Evolutionary conservation across 176 grass and related monocot species (phyloP).

Genomic region (Paspalum vaginatum): DNA sequence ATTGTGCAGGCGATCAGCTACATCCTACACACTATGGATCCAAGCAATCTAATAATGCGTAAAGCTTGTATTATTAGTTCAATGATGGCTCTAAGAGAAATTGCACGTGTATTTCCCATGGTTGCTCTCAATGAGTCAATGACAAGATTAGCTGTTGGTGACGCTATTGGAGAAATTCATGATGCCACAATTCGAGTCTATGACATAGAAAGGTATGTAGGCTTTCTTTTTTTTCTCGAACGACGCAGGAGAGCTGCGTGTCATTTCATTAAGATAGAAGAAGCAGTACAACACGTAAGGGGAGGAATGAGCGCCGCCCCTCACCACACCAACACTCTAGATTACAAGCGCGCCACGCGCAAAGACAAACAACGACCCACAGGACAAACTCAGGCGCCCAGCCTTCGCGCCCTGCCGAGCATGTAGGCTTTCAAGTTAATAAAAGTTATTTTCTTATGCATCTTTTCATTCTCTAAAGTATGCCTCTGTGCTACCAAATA

Average conservation of each 20-base stretch:
- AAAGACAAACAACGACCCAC: no score
- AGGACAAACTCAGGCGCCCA: no score
- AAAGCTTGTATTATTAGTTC: constrained; percentile 86
- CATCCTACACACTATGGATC: constrained; percentile 96
- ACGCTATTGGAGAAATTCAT: constrained; percentile 93
- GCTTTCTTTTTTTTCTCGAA: no score
- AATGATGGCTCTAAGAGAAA: constrained; percentile 95
- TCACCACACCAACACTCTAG: no score
- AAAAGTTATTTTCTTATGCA: constrained; percentile 30
- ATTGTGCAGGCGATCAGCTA: constrained; percentile 66
- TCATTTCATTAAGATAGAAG: no score
- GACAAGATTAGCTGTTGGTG: constrained; percentile 83
- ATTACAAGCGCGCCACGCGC: no score
- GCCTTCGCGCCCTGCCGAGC: no score
- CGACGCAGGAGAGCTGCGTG: no score
- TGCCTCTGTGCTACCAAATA: background rate
- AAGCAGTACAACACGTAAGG: no score
- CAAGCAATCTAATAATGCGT: constrained; percentile 97
- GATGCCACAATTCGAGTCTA: constrained; percentile 81
- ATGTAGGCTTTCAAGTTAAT: constrained; percentile 13
- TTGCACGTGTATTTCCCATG: constrained; percentile 95
- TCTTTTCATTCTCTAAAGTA: constrained; percentile 2
- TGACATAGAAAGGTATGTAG: constrained; percentile 88
- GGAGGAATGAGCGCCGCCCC: no score
- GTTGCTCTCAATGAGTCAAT: constrained; percentile 83